Evolutionary conservation across 129 eudicot genomes (phyloP), one percentile per base, ranked within the genome.

Genomic region (Chrysanthemum lavandulifolium): DNA sequence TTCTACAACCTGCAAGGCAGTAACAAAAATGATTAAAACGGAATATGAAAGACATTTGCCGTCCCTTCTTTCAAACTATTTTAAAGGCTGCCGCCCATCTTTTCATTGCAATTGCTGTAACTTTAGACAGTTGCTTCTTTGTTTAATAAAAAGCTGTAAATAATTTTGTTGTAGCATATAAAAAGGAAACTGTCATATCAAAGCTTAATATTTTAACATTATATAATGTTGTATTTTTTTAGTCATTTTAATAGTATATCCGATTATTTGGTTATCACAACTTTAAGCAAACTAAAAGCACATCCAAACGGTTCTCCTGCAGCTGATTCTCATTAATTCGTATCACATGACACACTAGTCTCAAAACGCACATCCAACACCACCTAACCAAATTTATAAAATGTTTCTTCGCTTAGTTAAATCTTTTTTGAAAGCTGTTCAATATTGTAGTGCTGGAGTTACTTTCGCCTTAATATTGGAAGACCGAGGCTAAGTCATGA

Each of bases 401-500:
- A 74, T 13, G n/a, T 52, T 74, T 36, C 15, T 58, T 15, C 57
- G 51, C 13, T 40, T 65, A 18, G 66, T 45, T 67, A 12, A 45
- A 43, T 5, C 33, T 56, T 13, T 56, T 53, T 67, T 64, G 13
- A 59, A 40, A 51, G 11, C 15, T 72, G 45, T 58, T 54, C 5
- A 47, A 54, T 73, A 71, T 76, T 86, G 81, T 73, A 94, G 99
- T 90, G 99, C 79, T 94, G 99, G 99, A 90, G 97, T 83, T 94
- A 90, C 85, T 94, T 86, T 78, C 99, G 84, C 75, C 84, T 94
- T 66, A 90, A 84, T 85, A 85, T 94, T 67, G 99, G 99, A 49
- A 84, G 99, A 33, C 99, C 97, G 51, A 94, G 83, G 79, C 97
- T 94, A 65, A 82, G 85, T 64, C 93, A 83, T 65, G 99, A 90